These are phyloP conservation scores for Fragosphaeria purpurea DNA, from an alignment of 2,329 filamentous ascomycete genomes.

Conservation along the genomic window DNA sequence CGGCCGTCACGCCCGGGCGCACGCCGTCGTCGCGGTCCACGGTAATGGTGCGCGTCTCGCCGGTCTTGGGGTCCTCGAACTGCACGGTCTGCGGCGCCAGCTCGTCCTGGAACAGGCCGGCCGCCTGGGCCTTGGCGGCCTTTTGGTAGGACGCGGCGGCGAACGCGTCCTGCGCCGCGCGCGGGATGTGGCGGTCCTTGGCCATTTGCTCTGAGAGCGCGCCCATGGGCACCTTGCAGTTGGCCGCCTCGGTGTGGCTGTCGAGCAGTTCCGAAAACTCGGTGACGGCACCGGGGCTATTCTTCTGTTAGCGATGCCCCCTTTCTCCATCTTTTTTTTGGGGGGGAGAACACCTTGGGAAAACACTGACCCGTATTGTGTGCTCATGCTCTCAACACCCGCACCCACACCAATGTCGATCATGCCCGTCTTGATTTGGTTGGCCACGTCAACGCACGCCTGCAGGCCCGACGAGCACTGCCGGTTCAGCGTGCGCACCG, in stretches of 20 bases:
- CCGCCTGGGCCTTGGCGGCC: conserved; percentile 72
- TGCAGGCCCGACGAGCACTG: conserved; percentile 92
- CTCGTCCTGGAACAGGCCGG: conserved; percentile 87
- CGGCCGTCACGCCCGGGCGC: conserved; percentile 71
- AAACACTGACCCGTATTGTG: conserved; percentile 54
- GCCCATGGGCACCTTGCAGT: conserved; percentile 98
- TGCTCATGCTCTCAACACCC: conserved; percentile 93
- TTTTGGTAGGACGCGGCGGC: conserved; percentile 90
- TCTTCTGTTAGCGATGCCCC: no score
- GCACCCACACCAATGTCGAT: conserved; percentile 92
- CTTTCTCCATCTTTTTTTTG: no score
- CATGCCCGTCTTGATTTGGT: conserved; percentile 83
- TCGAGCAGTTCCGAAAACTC: conserved; percentile 91
- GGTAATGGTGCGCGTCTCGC: conserved; percentile 72
- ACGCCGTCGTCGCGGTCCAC: conserved; percentile 83
- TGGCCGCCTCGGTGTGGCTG: conserved; percentile 67
- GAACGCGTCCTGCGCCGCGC: conserved; percentile 78
- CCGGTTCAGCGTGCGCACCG: conserved; percentile 82
- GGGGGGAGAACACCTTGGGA: no score
- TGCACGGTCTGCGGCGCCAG: conserved; percentile 80
- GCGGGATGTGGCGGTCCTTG: conserved; percentile 64
- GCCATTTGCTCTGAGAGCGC: conserved; percentile 92
- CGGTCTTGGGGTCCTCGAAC: conserved; percentile 82
- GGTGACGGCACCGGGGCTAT: conserved; percentile 66
- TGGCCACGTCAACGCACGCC: conserved; percentile 87